These are phyloP conservation scores for Sugiyamaella japonica DNA, from an alignment of 1,139 yeast genomes.

Conservation along the genomic window DNA sequence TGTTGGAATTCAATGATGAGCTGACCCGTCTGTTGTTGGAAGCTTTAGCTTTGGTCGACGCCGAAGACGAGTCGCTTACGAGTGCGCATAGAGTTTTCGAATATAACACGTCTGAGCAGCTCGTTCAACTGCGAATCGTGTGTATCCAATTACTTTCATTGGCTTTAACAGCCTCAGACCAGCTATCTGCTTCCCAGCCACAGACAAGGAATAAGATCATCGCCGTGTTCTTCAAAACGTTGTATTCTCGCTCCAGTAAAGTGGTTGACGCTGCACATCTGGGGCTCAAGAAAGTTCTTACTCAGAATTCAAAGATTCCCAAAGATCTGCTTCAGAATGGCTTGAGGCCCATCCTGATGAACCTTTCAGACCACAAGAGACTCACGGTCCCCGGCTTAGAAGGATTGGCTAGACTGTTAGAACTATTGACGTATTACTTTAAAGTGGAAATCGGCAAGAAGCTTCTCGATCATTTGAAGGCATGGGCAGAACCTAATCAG, in stretches of 20 bases:
- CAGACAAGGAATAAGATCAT: constrained; percentile 81
- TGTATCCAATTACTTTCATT: constrained; percentile 81
- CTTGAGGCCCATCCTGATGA: constrained; percentile 91
- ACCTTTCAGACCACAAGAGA: constrained; percentile 87
- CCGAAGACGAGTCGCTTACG: constrained; percentile 93
- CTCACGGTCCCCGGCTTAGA: constrained; percentile 87
- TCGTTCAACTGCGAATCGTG: constrained; percentile 82
- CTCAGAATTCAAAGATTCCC: constrained; percentile 86
- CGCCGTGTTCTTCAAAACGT: constrained; percentile 92
- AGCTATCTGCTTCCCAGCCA: constrained; percentile 65
- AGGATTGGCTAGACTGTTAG: constrained; percentile 84
- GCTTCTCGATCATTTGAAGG: constrained; percentile 86
- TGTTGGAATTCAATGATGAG: constrained; percentile 85
- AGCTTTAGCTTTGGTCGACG: constrained; percentile 92
- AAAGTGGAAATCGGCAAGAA: constrained; percentile 96
- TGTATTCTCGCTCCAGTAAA: constrained; percentile 80
- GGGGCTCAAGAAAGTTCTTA: constrained; percentile 79
- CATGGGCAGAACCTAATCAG: constrained; percentile 90
- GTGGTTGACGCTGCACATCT: constrained; percentile 92
- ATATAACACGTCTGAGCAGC: constrained; percentile 82
- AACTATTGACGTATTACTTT: constrained; percentile 85
- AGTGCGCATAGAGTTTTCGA: constrained; percentile 84
- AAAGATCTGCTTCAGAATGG: constrained; percentile 93
- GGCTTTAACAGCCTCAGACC: constrained; percentile 59
- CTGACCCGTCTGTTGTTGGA: constrained; percentile 80